A percentile compares a stretch with the other conserved stretches of the same genome.
These are phyloP conservation scores for Aspergillus sp. DNA, from an alignment of 2,329 filamentous ascomycete species.

Conservation along the genomic window DNA sequence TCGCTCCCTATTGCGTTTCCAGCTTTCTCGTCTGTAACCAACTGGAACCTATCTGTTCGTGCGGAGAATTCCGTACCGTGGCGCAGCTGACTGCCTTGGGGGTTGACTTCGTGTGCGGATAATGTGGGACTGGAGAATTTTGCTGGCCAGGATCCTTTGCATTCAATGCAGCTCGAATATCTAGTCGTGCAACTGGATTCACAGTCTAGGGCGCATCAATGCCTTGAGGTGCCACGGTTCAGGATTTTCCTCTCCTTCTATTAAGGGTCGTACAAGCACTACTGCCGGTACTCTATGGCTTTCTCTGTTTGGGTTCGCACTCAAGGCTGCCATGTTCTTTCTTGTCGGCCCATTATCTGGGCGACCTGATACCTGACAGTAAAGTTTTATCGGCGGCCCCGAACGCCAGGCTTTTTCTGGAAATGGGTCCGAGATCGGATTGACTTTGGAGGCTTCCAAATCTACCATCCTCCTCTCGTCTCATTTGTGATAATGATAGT, in stretches of 20 bases:
- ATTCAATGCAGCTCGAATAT: conserved; percentile 33
- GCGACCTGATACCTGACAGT: neutral
- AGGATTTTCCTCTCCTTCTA: conserved; percentile 23
- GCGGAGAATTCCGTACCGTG: too few species aligned
- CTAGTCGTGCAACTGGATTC: conserved; percentile 18
- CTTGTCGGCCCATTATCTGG: neutral
- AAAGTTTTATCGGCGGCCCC: neutral
- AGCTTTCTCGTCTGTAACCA: too few species aligned
- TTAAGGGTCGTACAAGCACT: conserved; percentile 8
- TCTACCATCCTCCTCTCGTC: neutral
- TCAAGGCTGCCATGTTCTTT: neutral
- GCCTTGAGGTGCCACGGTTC: conserved; percentile 27
- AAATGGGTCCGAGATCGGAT: neutral
- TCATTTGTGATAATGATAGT: neutral
- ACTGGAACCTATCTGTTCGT: too few species aligned
- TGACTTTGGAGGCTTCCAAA: neutral
- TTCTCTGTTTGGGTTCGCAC: neutral
- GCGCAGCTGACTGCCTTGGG: too few species aligned
- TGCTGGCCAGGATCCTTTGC: conserved; percentile 15
- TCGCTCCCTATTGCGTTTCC: too few species aligned
- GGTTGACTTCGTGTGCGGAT: too few species aligned
- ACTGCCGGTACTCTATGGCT: conserved; percentile 5
- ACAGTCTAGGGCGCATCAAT: conserved; percentile 29
- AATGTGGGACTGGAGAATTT: conserved; percentile 4
- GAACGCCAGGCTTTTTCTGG: neutral